Evolutionary conservation across 768 basidiomycete species (phyloP).

Genomic region (Pleurotus eryngii): DNA sequence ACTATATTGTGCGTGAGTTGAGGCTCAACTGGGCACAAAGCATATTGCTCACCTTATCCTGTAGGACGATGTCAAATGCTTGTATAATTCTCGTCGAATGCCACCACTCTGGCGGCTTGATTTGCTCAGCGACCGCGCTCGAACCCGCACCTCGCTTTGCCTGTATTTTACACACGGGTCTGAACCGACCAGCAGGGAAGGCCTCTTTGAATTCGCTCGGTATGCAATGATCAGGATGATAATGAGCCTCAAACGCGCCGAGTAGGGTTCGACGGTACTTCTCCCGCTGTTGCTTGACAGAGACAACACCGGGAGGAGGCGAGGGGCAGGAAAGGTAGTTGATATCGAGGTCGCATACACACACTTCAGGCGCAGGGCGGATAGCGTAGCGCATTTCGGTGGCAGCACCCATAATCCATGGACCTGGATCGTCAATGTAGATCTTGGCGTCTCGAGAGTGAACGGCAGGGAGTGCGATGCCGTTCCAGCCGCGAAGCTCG

Average conservation of each 20-base stretch:
- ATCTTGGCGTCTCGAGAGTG: constrained; percentile 91
- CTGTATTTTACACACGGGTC: constrained; percentile 88
- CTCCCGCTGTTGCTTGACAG: constrained; percentile 76
- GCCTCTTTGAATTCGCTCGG: constrained; percentile 93
- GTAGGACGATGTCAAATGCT: constrained; percentile 84
- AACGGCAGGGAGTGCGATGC: constrained; percentile 77
- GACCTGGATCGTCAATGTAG: constrained; percentile 93
- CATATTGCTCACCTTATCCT: constrained; percentile 61
- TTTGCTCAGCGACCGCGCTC: constrained; percentile 82
- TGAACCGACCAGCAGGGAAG: constrained; percentile 88
- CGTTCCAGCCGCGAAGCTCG: constrained; percentile 91
- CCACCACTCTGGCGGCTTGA: constrained; percentile 94
- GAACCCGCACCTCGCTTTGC: constrained; percentile 78
- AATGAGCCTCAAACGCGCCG: constrained; percentile 78
- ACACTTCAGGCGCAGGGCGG: constrained; percentile 75
- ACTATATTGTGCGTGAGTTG: constrained; percentile 35
- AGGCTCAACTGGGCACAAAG: neutral
- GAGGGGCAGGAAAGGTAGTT: constrained; percentile 80
- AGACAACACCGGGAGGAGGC: constrained; percentile 73
- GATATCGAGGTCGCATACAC: constrained; percentile 84
- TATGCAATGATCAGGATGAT: constrained; percentile 85
- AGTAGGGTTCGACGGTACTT: constrained; percentile 73
- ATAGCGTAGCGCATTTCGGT: constrained; percentile 82
- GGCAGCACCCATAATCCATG: constrained; percentile 91
- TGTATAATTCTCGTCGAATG: constrained; percentile 86